These are phyloP conservation scores for Phytophthora constricta DNA, from an alignment of 352 stramenopile species.

Conservation along the genomic window DNA sequence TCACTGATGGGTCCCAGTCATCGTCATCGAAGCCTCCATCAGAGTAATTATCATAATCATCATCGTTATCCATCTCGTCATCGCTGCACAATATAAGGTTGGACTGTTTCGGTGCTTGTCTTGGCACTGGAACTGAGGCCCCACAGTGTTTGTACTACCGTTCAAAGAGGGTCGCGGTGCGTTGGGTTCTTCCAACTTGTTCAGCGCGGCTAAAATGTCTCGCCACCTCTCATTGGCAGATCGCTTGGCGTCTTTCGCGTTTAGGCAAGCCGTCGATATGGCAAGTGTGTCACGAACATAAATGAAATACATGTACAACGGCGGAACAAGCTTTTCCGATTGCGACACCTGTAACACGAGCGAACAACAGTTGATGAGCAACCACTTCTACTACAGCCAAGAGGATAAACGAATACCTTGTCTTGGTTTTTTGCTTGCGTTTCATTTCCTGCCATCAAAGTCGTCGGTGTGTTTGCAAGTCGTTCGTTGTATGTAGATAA, in stretches of 20 bases:
- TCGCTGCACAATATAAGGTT: constrained; percentile 74
- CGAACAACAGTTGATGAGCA: not conserved
- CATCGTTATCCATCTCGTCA: constrained; percentile 62
- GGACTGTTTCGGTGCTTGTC: constrained; percentile 17
- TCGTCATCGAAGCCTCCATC: constrained; percentile 40
- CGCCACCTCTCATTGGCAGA: constrained; percentile 76
- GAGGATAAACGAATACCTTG: constrained; percentile 28
- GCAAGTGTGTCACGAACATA: constrained; percentile 46
- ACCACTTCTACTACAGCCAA: not conserved
- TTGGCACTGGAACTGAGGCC: constrained; percentile 5
- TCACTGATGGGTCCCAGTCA: constrained; percentile 39
- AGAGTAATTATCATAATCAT: constrained; percentile 60
- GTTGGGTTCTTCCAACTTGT: constrained; percentile 24
- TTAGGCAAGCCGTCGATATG: constrained; percentile 67
- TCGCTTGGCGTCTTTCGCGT: constrained; percentile 76
- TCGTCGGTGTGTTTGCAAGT: constrained; percentile 49
- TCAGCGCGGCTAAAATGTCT: constrained; percentile 61
- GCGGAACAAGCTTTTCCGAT: constrained; percentile 46
- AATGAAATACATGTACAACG: constrained; percentile 65
- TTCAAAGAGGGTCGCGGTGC: constrained; percentile 10
- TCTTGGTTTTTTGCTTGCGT: constrained; percentile 51
- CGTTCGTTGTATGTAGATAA: constrained; percentile 56
- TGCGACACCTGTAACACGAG: constrained; percentile 27
- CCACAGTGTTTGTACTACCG: constrained; percentile 12
- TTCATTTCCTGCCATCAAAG: constrained; percentile 76